Base-by-base conservation (phyloP, 2,329 filamentous ascomycete genomes). In the Plectosphaerella cucumerina region DNA sequence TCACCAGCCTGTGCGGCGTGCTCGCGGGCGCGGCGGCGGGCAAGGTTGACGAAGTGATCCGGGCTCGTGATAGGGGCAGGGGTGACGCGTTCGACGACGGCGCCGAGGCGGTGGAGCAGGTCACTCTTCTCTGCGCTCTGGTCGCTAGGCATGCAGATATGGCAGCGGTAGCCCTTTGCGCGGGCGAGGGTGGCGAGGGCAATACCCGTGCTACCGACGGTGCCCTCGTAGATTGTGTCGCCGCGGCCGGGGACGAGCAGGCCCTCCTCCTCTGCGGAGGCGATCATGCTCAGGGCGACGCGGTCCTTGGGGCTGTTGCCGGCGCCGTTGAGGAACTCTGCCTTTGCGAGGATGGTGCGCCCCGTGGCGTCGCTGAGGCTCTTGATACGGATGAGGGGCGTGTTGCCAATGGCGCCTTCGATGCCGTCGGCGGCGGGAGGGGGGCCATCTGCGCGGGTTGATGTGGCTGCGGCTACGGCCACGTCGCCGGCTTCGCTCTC, bases 121-220 rank as follows among this genome's bases (percentile, higher is more conserved):
- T 93, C 86, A 5, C 88, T 90, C 70, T 99, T 99, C 69, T 99
- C 94, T 51, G 77, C 74, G 51, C 87, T 84, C 74, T 95, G 88
- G 72, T 99, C 94, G 65, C 90, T 85, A 45, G 94, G 93, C 91
- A 99, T 97, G 75, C 90, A 97, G 58, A 99, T 97, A 70, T 97
- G 89, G 31, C 91, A 91, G 58, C 86, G 82, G 73, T 97, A 97
- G 33, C 94, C 94, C 67, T 85, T 82, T 20, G 94, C 92, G 59
- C 92, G 82, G 47, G 90, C 92, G 47, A 99, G 82, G 1, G 89
- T 89, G 3, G 94, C 94, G 10, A 99, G 78, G 15, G 92, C 97
- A 60, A 99, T 97, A 20, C 94, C 94, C 0, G 94, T 99, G 65
- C 90, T 96, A 53, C 94, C 94, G 15, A 96, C 92, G 1, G 94